phyloP scores from a whole-genome alignment of 305 asterid species.

The Fraxinus xanthoxyloides region DNA sequence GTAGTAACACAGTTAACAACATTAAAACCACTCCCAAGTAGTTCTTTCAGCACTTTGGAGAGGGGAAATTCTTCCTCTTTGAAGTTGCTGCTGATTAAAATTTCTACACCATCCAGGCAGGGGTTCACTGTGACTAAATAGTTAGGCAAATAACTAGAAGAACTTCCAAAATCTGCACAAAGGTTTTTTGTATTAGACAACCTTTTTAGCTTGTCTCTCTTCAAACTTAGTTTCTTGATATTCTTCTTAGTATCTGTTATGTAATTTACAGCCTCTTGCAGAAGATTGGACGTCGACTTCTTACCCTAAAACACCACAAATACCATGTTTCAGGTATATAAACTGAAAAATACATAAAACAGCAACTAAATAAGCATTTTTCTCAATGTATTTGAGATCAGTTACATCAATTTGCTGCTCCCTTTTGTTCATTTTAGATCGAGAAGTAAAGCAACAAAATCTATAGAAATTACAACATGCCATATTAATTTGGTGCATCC shows the following conservation, averaged over 20 bases:
- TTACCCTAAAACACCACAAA: background rate
- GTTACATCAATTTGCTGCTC: background rate
- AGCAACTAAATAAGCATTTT: background rate
- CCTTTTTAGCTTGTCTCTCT: background rate
- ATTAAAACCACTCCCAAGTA: constrained; percentile 30
- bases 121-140: constrained; percentile 22
- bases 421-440: background rate
- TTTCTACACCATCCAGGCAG: constrained; percentile 35
- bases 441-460: background rate
- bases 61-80: constrained; percentile 24
- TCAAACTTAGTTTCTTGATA: background rate
- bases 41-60: constrained; percentile 32
- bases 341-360: background rate
- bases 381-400: background rate
- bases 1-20: constrained; percentile 33
- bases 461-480: background rate
- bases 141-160: background rate
- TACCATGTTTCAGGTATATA: background rate
- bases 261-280: background rate
- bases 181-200: background rate
- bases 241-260: background rate
- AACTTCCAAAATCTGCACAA: background rate
- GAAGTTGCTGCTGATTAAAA: constrained; percentile 29
- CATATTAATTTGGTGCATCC: background rate
- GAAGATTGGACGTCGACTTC: background rate